phyloP scores from a whole-genome alignment of 768 basidiomycete genomes.

The Lactifluus echinatus region DNA sequence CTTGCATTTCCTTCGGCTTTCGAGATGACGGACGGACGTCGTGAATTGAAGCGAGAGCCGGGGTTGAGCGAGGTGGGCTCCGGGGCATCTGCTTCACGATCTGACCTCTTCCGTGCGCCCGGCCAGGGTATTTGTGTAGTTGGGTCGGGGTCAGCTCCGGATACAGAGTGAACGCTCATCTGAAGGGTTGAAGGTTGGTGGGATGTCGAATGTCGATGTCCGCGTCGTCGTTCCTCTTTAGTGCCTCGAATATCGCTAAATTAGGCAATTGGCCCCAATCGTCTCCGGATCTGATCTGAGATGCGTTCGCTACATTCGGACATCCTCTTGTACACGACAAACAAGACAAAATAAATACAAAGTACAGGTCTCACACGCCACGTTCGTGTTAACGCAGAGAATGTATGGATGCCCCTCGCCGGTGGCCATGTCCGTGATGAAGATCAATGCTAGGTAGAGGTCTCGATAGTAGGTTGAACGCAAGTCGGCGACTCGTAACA shows the following conservation, averaged over 20 bases:
- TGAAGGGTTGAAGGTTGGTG: too few relatives aligned
- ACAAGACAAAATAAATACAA: not conserved
- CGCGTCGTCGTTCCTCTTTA: too few relatives aligned
- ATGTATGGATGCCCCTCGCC: slow-evolving; percentile 36
- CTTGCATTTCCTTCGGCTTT: slow-evolving; percentile 28
- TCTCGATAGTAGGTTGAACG: slow-evolving; percentile 62
- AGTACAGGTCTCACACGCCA: not conserved
- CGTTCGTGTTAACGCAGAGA: slow-evolving; percentile 23
- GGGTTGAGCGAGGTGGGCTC: not conserved
- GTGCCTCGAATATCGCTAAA: not conserved
- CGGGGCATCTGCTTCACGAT: slow-evolving; percentile 17
- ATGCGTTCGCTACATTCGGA: too few relatives aligned
- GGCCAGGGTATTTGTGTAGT: slow-evolving; percentile 78
- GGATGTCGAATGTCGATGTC: too few relatives aligned
- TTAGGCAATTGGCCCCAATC: too few relatives aligned
- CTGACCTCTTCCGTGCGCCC: slow-evolving; percentile 22
- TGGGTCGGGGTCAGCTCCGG: slow-evolving; percentile 59
- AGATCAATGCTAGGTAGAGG: slow-evolving; percentile 29
- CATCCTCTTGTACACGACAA: slow-evolving; percentile 1
- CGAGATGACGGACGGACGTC: slow-evolving; percentile 8
- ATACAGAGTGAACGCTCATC: slow-evolving; percentile 54
- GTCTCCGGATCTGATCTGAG: too few relatives aligned
- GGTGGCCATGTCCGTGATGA: slow-evolving; percentile 29
- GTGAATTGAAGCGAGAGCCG: not conserved
- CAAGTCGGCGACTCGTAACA: slow-evolving; percentile 30